A percentile compares a stretch with the other conserved stretches of the same genome.
These are phyloP conservation scores for Saitozyma sp. DNA, from an alignment of 768 basidiomycete species.

Conservation along the genomic window DNA sequence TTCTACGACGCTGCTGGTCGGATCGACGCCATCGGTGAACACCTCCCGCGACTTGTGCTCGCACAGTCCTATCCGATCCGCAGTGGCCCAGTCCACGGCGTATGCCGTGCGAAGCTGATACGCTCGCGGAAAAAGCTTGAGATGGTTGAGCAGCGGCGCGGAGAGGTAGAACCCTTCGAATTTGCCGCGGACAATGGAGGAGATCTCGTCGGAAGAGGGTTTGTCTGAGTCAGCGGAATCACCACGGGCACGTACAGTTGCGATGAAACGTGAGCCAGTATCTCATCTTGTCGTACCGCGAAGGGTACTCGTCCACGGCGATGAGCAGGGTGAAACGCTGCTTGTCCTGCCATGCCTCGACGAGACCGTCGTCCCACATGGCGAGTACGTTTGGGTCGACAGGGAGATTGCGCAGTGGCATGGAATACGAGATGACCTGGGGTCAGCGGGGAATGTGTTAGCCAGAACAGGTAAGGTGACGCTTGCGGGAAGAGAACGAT, in stretches of 20 bases:
- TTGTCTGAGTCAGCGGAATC: slow-evolving; percentile 25
- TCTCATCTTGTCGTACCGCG: slow-evolving; percentile 14
- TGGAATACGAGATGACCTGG: slow-evolving; percentile 33
- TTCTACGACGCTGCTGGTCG: slow-evolving; percentile 4
- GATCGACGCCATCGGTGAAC: slow-evolving; percentile 8
- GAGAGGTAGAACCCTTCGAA: slow-evolving; percentile 26
- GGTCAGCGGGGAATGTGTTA: slow-evolving; percentile 3
- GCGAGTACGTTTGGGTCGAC: slow-evolving; percentile 36
- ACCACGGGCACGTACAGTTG: slow-evolving; percentile 20
- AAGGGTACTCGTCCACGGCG: slow-evolving; percentile 21
- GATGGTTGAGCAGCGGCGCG: slow-evolving; percentile 18
- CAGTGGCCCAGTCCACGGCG: slow-evolving; percentile 19
- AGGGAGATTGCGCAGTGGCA: slow-evolving; percentile 28
- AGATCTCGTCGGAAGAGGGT: slow-evolving; percentile 15
- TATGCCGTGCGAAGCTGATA: slow-evolving; percentile 26
- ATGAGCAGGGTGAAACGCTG: slow-evolving; percentile 28
- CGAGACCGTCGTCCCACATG: slow-evolving; percentile 42
- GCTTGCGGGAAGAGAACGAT: too few species aligned
- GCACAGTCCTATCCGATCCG: slow-evolving; percentile 28
- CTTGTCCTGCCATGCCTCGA: slow-evolving; percentile 31
- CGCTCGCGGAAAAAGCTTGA: slow-evolving; percentile 23
- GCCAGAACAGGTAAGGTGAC: too few species aligned
- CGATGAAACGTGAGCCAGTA: slow-evolving; percentile 24
- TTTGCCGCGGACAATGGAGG: slow-evolving; percentile 9
- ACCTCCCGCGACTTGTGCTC: slow-evolving; percentile 15